Evolutionary conservation across 2,329 filamentous ascomycete species (phyloP), one percentile per base, ranked within the genome.

Genomic region (Alternaria ventricosa): DNA sequence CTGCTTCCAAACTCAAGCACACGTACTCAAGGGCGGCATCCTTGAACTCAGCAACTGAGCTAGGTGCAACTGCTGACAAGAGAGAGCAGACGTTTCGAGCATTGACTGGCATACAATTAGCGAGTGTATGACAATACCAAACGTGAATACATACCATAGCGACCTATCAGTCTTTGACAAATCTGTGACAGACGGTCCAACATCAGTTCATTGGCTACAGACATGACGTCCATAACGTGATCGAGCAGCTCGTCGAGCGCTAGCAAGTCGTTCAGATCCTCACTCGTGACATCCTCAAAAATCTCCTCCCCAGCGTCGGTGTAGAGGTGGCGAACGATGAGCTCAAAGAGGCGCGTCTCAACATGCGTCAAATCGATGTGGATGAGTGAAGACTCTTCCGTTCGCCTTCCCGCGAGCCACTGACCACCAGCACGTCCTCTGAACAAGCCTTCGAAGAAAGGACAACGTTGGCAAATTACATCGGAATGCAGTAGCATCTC

Each of bases 171-270:
- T 62, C 88, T 89, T 77, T 99, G 96, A 78, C 96, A 98, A 27
- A 96, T 89, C 77, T 97, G 92, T 6, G 93, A 93, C 6, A 99
- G 83, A 7, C 94, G 87, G 76, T 97, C 94, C 50, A 99, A 86
- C 94, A 99, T 97, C 61, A 99, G 83, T 79, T 99, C 95, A 75
- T 99, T 96, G 12, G 94, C 93, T 56, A 93, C 90, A 60, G 89
- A 89, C 87, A 98, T 90, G 47, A 98, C 92, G 71, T 97, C 94
- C 81, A 98, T 87, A 9, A 97, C 86, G n/a, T 96, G 84, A 71
- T 98, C 94, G 5, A 94, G 88, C 66, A 97, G 94, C 49, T 94
- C 91, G 69, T 97, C 94, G 6, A 97, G 69, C 23, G 79, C 79
- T 13, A 80, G 69, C 11, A 78, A 65, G 44, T 81, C 79, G 18